Evolutionary conservation across 805 yeast species (phyloP).

Genomic region (Candida silvatica): DNA sequence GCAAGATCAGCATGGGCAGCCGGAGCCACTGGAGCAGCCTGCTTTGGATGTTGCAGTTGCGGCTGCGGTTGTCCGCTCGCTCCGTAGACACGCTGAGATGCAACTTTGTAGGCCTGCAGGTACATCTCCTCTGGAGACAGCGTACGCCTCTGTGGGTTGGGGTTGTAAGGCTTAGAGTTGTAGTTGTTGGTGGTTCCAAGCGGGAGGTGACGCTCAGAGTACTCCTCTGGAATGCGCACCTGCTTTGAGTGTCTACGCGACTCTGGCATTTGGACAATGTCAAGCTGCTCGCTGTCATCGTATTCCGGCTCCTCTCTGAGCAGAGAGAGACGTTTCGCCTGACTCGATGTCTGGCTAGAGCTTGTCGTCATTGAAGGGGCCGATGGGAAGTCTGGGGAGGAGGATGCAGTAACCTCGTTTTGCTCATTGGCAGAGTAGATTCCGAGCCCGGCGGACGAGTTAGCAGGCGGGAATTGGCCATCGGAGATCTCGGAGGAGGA

Average conservation of each 20-base stretch:
- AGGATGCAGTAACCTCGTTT: background rate
- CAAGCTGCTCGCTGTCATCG: too few species aligned
- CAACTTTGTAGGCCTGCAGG: constrained; percentile 44
- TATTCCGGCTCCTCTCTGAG: too few species aligned
- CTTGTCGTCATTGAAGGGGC: background rate
- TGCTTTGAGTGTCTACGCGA: too few species aligned
- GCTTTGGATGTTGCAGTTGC: constrained; percentile 1
- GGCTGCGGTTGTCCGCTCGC: background rate
- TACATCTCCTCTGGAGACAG: constrained; percentile 44
- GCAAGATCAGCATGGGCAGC: too few species aligned
- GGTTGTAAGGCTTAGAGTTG: too few species aligned
- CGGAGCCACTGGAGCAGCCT: constrained; percentile 4
- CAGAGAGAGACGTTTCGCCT: too few species aligned
- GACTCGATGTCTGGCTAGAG: background rate
- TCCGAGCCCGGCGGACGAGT: background rate
- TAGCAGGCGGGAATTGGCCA: background rate
- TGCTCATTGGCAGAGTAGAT: background rate
- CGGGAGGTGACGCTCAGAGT: too few species aligned
- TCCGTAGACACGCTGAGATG: constrained; percentile 50
- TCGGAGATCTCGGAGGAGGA: too few species aligned
- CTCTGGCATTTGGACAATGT: too few species aligned
- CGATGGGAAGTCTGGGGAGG: background rate
- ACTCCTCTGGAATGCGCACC: background rate
- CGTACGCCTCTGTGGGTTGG: constrained; percentile 4
- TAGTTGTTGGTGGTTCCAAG: too few species aligned